Evolutionary conservation across 164 flowering plant species (phyloP), one percentile per base, ranked within the genome.

Genomic region (Liriodendron chinense): DNA sequence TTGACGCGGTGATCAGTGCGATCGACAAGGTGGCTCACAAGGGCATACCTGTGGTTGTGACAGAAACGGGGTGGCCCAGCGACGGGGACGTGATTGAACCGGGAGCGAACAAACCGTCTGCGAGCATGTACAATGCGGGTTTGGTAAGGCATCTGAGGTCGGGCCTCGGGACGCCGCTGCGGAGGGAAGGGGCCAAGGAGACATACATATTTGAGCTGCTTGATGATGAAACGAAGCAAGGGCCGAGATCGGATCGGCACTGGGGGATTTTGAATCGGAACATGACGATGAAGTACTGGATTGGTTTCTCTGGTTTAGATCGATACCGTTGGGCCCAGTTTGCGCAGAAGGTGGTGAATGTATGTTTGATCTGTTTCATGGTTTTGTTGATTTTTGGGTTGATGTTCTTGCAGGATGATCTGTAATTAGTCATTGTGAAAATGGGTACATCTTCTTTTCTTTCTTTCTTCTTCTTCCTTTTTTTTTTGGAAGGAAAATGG

Each of bases 1-100:
- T 89, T 0, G 97, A 92, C 26, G 84, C 92, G 0, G 89, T 89
- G 7, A 74, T 88, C 0, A 78, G 78, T 1, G 89, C 95, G 3
- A 86, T 93, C 89, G 89, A 86, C 14, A 89, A 79, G 24, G 68
- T 85, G 0, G 98, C 96, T 1, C 86, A 89, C 73, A 87, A 85
- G 83, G 80, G 81, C 10, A 77, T 91, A 12, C 97, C 94, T 2
- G 75, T 92, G 49, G 75, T 89, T 0, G 97, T 92, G 78, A 72
- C 93, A 1, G 95, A 90, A 81, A 94, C 92, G 1, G 98, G 98
- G 28, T 94, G 98, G 98, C 97, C 98, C 22, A 88, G 92, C 76
- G 48, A 77, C 10, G 83, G 84, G 3, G 87, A 61, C 1, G 24
- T 73, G 0, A 69, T 25, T 0, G 96, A 87, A 72, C 78, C 81